Conservation (phyloP, 2,329 filamentous ascomycete species). For the Mycogone perniciosa region DNA sequence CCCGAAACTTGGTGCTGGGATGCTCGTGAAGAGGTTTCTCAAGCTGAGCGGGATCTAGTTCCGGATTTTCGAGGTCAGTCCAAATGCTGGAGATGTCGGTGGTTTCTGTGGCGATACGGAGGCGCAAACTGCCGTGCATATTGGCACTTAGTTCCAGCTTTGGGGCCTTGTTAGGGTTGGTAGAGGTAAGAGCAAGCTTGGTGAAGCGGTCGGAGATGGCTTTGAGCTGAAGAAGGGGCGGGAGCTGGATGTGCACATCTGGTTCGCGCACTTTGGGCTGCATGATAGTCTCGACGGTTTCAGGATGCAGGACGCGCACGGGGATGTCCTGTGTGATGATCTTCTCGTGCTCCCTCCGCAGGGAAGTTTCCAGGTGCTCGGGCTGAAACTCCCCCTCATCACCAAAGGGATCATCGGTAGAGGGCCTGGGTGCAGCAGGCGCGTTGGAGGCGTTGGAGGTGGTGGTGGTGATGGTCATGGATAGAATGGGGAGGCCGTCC, state of each 20-base stretch:
- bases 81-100: slow-evolving; percentile 81
- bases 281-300: slow-evolving; percentile 84
- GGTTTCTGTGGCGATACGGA: slow-evolving; percentile 76
- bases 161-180: slow-evolving; percentile 40
- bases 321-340: slow-evolving; percentile 93
- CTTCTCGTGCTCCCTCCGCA: slow-evolving; percentile 72
- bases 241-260: slow-evolving; percentile 89
- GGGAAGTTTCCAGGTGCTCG: slow-evolving; percentile 49
- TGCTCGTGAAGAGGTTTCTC: slow-evolving; percentile 68
- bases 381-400: slow-evolving; percentile 39
- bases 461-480: slow-evolving; percentile 80
- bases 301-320: slow-evolving; percentile 79
- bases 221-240: slow-evolving; percentile 81
- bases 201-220: slow-evolving; percentile 94
- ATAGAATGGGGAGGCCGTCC: slow-evolving; percentile 77
- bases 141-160: slow-evolving; percentile 86
- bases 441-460: slow-evolving; percentile 41
- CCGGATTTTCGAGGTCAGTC: slow-evolving; percentile 79
- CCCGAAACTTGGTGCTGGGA: slow-evolving; percentile 72
- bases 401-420: slow-evolving; percentile 33
- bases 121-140: slow-evolving; percentile 80
- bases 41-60: slow-evolving; percentile 73
- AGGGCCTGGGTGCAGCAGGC: slow-evolving; percentile 25
- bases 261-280: slow-evolving; percentile 87
- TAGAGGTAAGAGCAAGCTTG: slow-evolving; percentile 61